A percentile compares a stretch with the other conserved stretches of the same genome.
phyloP scores from a whole-genome alignment of 2,329 filamentous ascomycete species.

The Cercospora brassicicola region DNA sequence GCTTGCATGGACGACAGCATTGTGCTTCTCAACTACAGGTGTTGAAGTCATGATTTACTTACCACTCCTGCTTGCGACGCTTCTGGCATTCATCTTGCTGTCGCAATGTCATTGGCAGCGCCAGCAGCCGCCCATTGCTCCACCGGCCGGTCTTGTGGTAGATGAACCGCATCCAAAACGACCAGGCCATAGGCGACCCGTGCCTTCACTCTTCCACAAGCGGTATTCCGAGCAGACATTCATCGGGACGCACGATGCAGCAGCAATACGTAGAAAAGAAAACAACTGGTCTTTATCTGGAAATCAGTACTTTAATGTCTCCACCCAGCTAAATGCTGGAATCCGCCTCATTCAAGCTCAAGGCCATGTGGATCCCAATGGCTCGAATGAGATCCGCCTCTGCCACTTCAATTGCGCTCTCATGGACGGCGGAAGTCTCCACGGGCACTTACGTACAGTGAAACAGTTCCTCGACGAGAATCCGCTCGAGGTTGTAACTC shows the following conservation, averaged over 20 bases:
- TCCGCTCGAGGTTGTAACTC: conserved; percentile 31
- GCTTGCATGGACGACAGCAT: background rate
- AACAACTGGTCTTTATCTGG: conserved; percentile 37
- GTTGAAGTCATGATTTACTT: background rate
- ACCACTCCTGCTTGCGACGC: background rate
- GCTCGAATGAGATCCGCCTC: conserved; percentile 27
- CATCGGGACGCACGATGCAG: conserved; percentile 65
- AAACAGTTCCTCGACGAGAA: conserved; percentile 29
- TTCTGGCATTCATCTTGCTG: background rate
- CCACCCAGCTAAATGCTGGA: conserved; percentile 54
- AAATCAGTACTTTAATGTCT: conserved; percentile 47
- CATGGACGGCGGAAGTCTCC: conserved; percentile 32
- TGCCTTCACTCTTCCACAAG: conserved; percentile 54
- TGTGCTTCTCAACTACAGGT: background rate
- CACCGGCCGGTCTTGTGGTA: background rate
- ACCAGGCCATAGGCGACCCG: conserved; percentile 22
- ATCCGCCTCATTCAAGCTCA: conserved; percentile 32
- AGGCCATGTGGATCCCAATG: conserved; percentile 28
- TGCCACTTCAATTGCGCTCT: conserved; percentile 35
- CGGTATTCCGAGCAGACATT: conserved; percentile 61
- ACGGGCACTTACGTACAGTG: conserved; percentile 22
- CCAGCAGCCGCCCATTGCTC: background rate
- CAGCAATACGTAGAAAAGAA: conserved; percentile 52
- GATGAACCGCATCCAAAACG: conserved; percentile 24
- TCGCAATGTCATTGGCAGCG: background rate